Evolutionary conservation across 2,329 filamentous ascomycete species (phyloP).

Genomic region (Leptographium lundbergii): DNA sequence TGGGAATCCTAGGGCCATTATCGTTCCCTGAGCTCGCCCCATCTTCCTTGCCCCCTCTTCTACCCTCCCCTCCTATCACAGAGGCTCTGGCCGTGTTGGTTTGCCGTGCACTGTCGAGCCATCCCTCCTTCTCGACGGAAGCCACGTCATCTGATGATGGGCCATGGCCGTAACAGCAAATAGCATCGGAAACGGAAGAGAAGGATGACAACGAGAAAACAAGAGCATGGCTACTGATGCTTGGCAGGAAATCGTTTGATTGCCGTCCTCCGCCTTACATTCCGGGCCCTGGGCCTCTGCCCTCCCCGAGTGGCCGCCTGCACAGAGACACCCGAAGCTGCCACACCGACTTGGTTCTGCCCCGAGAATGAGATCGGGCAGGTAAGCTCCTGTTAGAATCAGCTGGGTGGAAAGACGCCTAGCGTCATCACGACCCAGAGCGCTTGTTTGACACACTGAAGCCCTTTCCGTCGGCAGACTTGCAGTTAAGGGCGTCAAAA

Average conservation of each 20-base stretch:
- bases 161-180: neutral
- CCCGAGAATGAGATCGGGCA: neutral
- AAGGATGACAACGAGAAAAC: neutral
- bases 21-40: neutral
- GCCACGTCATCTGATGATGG: slow-evolving; percentile 4
- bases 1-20: neutral
- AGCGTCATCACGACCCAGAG: neutral
- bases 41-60: neutral
- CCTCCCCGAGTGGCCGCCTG: neutral
- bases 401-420: neutral
- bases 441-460: neutral
- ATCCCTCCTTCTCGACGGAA: neutral
- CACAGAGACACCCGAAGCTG: neutral
- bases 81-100: neutral
- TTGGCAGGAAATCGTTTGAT: neutral
- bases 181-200: neutral
- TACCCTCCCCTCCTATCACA: neutral
- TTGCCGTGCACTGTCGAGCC: neutral
- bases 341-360: neutral
- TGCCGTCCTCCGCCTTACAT: too few relatives aligned
- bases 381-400: neutral
- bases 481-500: too few relatives aligned
- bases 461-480: too few relatives aligned
- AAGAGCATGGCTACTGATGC: too few relatives aligned
- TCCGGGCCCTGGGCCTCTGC: neutral